Evolutionary conservation across 176 grass and related monocot species (phyloP).

Genomic region (Carex parvula): DNA sequence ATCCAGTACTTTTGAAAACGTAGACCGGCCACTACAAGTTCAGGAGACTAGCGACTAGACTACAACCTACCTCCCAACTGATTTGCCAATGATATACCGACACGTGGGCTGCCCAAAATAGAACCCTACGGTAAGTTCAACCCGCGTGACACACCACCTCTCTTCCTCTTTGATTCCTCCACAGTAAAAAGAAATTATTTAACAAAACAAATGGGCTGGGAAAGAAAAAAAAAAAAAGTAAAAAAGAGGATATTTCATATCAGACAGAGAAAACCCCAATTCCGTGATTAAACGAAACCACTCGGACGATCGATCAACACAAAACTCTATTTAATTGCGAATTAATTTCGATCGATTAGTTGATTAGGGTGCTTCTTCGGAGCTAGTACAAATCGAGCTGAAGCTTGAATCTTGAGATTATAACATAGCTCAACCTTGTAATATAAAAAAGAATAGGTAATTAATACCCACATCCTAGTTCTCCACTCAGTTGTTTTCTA

Average conservation of each 20-base stretch:
- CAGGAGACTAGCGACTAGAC: neutral
- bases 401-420: neutral
- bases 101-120: neutral
- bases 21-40: neutral
- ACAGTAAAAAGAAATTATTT: slow-evolving; percentile 23
- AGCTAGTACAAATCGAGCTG: neutral
- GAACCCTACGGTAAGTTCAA: neutral
- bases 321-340: neutral
- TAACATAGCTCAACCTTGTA: neutral
- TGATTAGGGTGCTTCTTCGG: neutral
- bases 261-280: slow-evolving; percentile 2
- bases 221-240: neutral
- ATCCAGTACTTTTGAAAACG: neutral
- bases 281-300: slow-evolving; percentile 8
- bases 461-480: neutral
- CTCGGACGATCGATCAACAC: slow-evolving; percentile 13
- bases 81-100: neutral
- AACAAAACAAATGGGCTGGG: slow-evolving; percentile 1
- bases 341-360: neutral
- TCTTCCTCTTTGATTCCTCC: neutral
- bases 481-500: neutral
- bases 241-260: neutral
- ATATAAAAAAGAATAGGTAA: neutral
- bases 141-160: slow-evolving; percentile 18
- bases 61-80: neutral